These are phyloP conservation scores for Eucalyptus polybractea DNA, from an alignment of 345 rosid genomes.

Conservation along the genomic window DNA sequence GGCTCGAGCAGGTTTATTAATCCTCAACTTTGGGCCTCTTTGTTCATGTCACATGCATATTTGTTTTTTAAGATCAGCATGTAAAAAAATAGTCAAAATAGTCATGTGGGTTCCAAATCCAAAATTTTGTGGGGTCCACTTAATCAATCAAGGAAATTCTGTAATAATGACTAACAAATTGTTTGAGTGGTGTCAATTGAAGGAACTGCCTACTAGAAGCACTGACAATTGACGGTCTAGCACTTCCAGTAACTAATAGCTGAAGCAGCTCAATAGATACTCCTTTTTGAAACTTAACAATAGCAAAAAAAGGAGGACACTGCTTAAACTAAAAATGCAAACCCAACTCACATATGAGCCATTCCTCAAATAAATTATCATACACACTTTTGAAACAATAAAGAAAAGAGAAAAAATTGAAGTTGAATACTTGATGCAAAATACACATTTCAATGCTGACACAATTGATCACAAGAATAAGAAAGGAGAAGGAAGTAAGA, in stretches of 20 bases:
- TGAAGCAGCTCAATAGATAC: neutral
- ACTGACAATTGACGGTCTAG: neutral
- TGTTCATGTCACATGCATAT: neutral
- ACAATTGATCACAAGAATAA: neutral
- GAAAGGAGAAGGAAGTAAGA: neutral
- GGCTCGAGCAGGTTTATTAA: neutral
- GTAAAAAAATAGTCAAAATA: neutral
- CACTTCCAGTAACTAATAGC: neutral
- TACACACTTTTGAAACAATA: neutral
- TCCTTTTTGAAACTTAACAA: neutral
- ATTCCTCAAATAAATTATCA: neutral
- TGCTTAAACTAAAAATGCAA: neutral
- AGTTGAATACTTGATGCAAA: neutral
- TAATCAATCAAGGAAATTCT: neutral
- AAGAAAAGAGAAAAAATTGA: neutral
- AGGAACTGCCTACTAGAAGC: neutral
- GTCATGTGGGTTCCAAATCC: neutral
- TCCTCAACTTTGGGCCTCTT: neutral
- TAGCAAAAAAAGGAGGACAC: neutral
- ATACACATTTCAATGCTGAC: neutral
- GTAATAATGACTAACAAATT: neutral
- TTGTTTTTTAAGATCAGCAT: neutral
- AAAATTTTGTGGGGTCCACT: neutral
- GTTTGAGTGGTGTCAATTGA: neutral
- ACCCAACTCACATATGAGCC: neutral